These are phyloP conservation scores for Rhodotorula sp. DNA, from an alignment of 1,284 basidiomycete genomes.

Conservation along the genomic window DNA sequence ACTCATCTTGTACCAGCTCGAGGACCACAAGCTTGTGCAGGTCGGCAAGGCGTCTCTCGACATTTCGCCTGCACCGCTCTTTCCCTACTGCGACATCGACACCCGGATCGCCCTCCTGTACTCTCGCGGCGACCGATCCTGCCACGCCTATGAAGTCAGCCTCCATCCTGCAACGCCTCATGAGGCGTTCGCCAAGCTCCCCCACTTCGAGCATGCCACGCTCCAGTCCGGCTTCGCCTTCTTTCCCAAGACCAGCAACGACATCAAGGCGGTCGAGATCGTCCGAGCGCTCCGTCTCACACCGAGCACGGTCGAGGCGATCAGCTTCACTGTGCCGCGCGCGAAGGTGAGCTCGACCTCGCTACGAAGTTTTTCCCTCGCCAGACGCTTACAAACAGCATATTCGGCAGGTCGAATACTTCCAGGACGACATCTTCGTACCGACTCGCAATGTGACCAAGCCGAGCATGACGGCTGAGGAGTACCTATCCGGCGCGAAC, in stretches of 20 bases:
- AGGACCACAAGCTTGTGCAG: slow-evolving; percentile 28
- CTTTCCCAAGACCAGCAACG: slow-evolving; percentile 50
- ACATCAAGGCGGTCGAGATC: slow-evolving; percentile 66
- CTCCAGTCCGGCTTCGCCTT: slow-evolving; percentile 53
- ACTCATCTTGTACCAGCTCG: slow-evolving; percentile 50
- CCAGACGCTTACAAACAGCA: not conserved
- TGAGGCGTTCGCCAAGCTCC: slow-evolving; percentile 47
- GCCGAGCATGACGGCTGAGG: slow-evolving; percentile 39
- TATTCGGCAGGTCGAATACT: slow-evolving; percentile 48
- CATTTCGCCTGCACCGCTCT: slow-evolving; percentile 54
- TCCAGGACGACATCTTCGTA: slow-evolving; percentile 56
- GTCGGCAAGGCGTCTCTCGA: slow-evolving; percentile 50
- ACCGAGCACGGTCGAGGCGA: slow-evolving; percentile 73
- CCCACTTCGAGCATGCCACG: slow-evolving; percentile 47
- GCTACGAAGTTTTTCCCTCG: not conserved
- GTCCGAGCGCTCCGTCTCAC: slow-evolving; percentile 63
- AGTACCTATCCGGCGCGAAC: slow-evolving; percentile 49
- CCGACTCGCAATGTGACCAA: slow-evolving; percentile 48
- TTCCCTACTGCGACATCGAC: slow-evolving; percentile 54
- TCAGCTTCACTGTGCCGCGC: slow-evolving; percentile 53
- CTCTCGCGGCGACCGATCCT: slow-evolving; percentile 54
- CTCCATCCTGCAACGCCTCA: slow-evolving; percentile 6
- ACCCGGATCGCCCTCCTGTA: slow-evolving; percentile 53
- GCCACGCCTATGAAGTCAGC: slow-evolving; percentile 52
- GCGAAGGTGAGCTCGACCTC: slow-evolving; percentile 44